Conservation (phyloP, 345 rosid genomes). For the Hypericum perforatum region DNA sequence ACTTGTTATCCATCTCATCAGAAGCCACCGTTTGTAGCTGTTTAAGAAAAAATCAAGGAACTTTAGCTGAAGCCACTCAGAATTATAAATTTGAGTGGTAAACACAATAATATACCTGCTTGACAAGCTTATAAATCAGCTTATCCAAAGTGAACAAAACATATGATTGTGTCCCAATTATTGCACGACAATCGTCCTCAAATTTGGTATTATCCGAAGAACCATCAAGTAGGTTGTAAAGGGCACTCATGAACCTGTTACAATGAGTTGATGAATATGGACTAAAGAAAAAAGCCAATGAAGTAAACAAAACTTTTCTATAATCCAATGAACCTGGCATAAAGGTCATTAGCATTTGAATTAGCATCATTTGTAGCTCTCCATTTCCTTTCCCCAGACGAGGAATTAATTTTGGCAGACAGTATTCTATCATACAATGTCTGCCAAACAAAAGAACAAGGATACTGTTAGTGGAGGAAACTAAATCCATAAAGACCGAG, state of each 20-base stretch:
- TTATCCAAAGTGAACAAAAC: conserved; percentile 90
- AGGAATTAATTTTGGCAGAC: conserved; percentile 87
- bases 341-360: conserved; percentile 65
- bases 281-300: background rate
- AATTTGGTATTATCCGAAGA: conserved; percentile 87
- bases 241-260: conserved; percentile 79
- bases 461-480: conserved; percentile 9
- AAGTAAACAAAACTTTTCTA: conserved; percentile 1
- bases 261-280: conserved; percentile 3
- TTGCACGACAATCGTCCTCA: conserved; percentile 96
- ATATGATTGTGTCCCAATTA: conserved; percentile 93
- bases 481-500: background rate
- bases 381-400: conserved; percentile 87
- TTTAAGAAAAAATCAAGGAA: background rate
- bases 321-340: conserved; percentile 51
- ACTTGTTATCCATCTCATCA: conserved; percentile 87
- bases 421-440: conserved; percentile 74
- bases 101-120: conserved; percentile 47
- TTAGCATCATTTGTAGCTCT: conserved; percentile 57
- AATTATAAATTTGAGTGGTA: background rate
- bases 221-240: conserved; percentile 87
- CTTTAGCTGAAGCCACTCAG: background rate
- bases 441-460: conserved; percentile 26
- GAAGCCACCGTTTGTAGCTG: conserved; percentile 83
- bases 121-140: conserved; percentile 78